Evolutionary conservation across 768 basidiomycete genomes (phyloP), one percentile per base, ranked within the genome.

Genomic region (Dentipellis fragilis): DNA sequence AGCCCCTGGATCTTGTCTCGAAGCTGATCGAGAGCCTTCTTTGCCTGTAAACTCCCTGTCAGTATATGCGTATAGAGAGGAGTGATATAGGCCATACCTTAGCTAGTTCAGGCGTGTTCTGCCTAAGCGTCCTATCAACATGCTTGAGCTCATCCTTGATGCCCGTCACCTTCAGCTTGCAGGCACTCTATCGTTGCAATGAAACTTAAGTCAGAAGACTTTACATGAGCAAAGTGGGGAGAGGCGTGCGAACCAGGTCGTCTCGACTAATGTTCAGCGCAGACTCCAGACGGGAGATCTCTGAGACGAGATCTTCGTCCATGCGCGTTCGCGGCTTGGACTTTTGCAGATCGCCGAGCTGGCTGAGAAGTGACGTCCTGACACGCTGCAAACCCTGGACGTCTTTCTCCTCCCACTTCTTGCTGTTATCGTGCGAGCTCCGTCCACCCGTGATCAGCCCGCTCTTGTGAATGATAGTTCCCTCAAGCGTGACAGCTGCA

Each of bases 381-480:
- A 77, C 76, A 42, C 87, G 84, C 23, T 74, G 71, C 12, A 84
- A 71, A 35, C 93, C 88, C 69, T 91, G 84, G 3, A 97, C 80
- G 62, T 96, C 93, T 63, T 87, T 88, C 67, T 98, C 95, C 57
- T 95, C 91, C 87, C 93, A 97, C 66, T 91, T 93, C 72, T 89
- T 89, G 40, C 77, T 79, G n/a, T 69, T 83, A 48, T 75, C 78
- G 58, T 86, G 85, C 0, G 85, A 79, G 62, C 91, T 90, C 49
- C 83, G 77, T 23, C 96, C 96, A 72, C 96, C 96, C 36, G 96
- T 99, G 66, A 99, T 98, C 49, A 95, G 72, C 58, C 96, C 96
- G 61, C 91, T 93, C 73, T 94, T 94, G 69, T 99, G 96, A 49
- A 99, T 97, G 58, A 99, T 75, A 2, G 94, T 98, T 1, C 96